These are phyloP conservation scores for Porcisia deanei DNA, from an alignment of 208 protist genomes.

Conservation along the genomic window DNA sequence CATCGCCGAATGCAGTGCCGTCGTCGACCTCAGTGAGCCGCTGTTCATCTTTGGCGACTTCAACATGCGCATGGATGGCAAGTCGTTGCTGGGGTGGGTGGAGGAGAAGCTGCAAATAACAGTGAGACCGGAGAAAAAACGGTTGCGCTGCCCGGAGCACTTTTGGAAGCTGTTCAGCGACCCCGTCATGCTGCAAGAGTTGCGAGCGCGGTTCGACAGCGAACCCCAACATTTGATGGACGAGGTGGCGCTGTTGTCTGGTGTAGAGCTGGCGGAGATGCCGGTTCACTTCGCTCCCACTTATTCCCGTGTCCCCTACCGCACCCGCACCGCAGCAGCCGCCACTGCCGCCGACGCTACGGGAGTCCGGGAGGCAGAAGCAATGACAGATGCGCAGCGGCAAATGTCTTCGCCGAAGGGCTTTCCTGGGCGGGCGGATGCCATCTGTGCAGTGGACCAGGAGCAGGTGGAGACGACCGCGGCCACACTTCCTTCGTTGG, in stretches of 20 bases:
- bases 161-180: constrained; percentile 57
- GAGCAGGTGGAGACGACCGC: not conserved
- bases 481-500: not conserved
- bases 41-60: constrained; percentile 83
- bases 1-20: constrained; percentile 49
- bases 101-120: constrained; percentile 36
- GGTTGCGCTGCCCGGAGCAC: constrained; percentile 46
- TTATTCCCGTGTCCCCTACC: constrained; percentile 48
- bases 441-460: not conserved
- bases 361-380: not conserved
- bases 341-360: not conserved
- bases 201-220: constrained; percentile 42
- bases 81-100: constrained; percentile 35
- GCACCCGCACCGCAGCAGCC: constrained; percentile 5
- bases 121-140: constrained; percentile 41
- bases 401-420: not conserved
- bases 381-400: not conserved
- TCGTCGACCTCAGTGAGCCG: constrained; percentile 56
- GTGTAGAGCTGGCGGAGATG: constrained; percentile 70
- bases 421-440: not conserved
- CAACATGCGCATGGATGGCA: constrained; percentile 68
- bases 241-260: constrained; percentile 42
- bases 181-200: constrained; percentile 15
- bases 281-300: constrained; percentile 63
- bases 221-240: constrained; percentile 59